These are phyloP conservation scores for Aspergillus wentii DNA, from an alignment of 495 filamentous ascomycete species.

Conservation along the genomic window DNA sequence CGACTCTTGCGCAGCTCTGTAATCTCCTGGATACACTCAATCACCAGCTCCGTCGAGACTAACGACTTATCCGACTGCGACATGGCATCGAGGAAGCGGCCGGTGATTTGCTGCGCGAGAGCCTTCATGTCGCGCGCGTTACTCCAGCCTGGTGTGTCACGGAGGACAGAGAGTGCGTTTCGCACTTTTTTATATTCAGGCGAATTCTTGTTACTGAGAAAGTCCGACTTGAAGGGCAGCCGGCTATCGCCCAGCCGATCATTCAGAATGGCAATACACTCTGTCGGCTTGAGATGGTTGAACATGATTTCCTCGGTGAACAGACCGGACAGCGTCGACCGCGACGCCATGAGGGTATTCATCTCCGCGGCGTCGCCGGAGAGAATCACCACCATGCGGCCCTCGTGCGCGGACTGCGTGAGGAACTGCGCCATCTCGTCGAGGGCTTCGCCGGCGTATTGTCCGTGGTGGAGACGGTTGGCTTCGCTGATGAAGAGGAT, in stretches of 20 bases:
- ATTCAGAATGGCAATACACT: neutral
- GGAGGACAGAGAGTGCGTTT: neutral
- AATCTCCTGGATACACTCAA: neutral
- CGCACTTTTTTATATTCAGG: neutral
- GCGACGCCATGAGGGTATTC: constrained; percentile 53
- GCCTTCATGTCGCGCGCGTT: neutral
- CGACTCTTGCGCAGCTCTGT: neutral
- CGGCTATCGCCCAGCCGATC: neutral
- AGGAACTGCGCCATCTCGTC: constrained; percentile 56
- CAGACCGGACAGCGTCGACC: constrained; percentile 51
- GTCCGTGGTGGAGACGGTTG: constrained; percentile 51
- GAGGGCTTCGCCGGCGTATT: constrained; percentile 54
- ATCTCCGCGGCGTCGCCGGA: constrained; percentile 63
- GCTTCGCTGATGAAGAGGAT: constrained; percentile 65
- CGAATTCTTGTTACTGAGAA: no score
- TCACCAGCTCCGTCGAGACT: neutral
- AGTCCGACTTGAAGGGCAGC: neutral
- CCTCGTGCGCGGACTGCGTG: constrained; percentile 45
- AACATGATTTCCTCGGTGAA: constrained; percentile 26
- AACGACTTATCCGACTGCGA: neutral
- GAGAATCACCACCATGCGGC: constrained; percentile 59
- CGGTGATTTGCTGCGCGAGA: neutral
- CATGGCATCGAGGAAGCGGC: neutral
- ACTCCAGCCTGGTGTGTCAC: neutral
- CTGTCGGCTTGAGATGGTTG: neutral